These are phyloP conservation scores for Hordeum vulgare DNA, from an alignment of 176 grass and related monocot species.

Conservation along the genomic window MorexV3_pseudomolecules_assembly NC_058522.1:397201589-397202088, in stretches of 20 bases:
- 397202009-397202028: background rate
- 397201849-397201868: constrained; percentile 71
- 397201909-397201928: constrained; percentile 67
- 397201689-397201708: constrained; percentile 77
- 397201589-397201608: constrained; percentile 68
- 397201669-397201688: constrained; percentile 74
- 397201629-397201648: constrained; percentile 56
- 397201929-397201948: constrained; percentile 76
- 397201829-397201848: constrained; percentile 66
- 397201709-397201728: constrained; percentile 37
- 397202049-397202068: background rate
- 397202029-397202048: background rate
- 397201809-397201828: constrained; percentile 56
- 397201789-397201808: constrained; percentile 30
- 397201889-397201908: constrained; percentile 68
- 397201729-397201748: constrained; percentile 37
- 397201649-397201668: constrained; percentile 86
- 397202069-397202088: background rate
- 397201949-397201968: constrained; percentile 68
- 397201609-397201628: constrained; percentile 56
- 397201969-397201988: constrained; percentile 81
- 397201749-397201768: constrained; percentile 50
- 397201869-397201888: constrained; percentile 95
- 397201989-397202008: constrained; percentile 45
- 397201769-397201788: constrained; percentile 58